Percentiles rank a stretch among this genome's conserved stretches.
Conservation (phyloP, 2,329 filamentous ascomycete species). For the Xylariaceae sp. region DNA sequence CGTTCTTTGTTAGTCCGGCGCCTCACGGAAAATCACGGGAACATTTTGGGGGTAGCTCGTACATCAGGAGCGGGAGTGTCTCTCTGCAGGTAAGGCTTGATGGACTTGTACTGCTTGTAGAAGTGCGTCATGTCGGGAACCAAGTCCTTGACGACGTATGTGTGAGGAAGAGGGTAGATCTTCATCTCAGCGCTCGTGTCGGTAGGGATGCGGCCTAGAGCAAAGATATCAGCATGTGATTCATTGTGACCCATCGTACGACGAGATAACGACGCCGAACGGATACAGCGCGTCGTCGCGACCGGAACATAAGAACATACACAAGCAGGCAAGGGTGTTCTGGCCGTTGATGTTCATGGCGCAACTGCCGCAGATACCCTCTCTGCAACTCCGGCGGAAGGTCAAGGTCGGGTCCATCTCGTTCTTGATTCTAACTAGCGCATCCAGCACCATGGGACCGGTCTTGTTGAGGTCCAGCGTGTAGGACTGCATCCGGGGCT, state of each 20-base stretch:
- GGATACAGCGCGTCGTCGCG: not conserved
- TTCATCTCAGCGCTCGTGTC: slow-evolving; percentile 77
- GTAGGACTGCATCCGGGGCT: slow-evolving; percentile 94
- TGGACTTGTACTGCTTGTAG: slow-evolving; percentile 99
- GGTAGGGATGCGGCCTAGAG: slow-evolving; percentile 80
- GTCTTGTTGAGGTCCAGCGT: slow-evolving; percentile 97
- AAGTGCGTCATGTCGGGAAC: slow-evolving; percentile 97
- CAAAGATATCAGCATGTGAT: slow-evolving; percentile 21
- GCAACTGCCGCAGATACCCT: slow-evolving; percentile 97
- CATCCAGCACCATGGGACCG: slow-evolving; percentile 96
- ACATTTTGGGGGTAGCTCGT: slow-evolving; percentile 36
- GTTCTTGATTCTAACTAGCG: slow-evolving; percentile 97
- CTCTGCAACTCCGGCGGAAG: slow-evolving; percentile 91
- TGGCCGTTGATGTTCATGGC: slow-evolving; percentile 99
- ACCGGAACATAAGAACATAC: slow-evolving; percentile 52
- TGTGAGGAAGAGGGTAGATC: slow-evolving; percentile 97
- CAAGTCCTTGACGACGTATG: slow-evolving; percentile 98
- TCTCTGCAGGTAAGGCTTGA: slow-evolving; percentile 96
- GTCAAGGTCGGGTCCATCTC: slow-evolving; percentile 95
- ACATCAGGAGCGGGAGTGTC: slow-evolving; percentile 79
- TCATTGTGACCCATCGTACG: slow-evolving; percentile 12
- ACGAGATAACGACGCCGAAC: not conserved
- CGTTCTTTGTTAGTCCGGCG: slow-evolving; percentile 15
- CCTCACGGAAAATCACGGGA: slow-evolving; percentile 6
- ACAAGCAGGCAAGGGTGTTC: slow-evolving; percentile 95